phyloP scores from a whole-genome alignment of 2,329 filamentous ascomycete species.

The Stromatinia cepivora region DNA sequence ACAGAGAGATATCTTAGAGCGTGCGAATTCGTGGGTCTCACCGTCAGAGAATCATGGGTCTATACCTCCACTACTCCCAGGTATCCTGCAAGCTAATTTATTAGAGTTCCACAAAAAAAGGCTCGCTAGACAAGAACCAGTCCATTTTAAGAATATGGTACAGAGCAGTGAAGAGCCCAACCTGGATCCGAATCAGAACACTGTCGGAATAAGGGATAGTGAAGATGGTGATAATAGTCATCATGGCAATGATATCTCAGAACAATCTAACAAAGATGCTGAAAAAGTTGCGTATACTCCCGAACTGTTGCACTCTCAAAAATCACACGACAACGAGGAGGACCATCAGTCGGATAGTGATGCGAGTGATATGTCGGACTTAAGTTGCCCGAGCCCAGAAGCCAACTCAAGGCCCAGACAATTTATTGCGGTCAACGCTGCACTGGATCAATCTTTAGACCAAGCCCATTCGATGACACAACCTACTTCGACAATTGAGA shows the following conservation, averaged over 20 bases:
- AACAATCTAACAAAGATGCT: background rate
- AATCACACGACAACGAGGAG: background rate
- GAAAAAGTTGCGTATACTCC: background rate
- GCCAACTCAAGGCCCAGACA: constrained; percentile 1
- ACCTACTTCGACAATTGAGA: background rate
- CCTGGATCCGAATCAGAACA: background rate
- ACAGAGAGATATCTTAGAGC: constrained; percentile 52
- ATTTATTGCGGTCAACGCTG: background rate
- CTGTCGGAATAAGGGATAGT: background rate
- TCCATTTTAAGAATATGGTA: background rate
- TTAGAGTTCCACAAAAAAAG: constrained; percentile 24
- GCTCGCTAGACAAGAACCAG: background rate
- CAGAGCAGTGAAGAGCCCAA: background rate
- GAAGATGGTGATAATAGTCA: background rate
- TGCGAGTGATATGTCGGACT: background rate
- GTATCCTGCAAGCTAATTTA: constrained; percentile 34
- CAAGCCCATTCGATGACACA: background rate
- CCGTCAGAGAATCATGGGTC: constrained; percentile 30
- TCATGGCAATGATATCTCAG: background rate
- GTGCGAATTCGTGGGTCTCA: constrained; percentile 45
- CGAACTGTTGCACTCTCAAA: background rate
- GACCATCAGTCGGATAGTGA: background rate
- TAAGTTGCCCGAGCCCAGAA: background rate
- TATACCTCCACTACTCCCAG: constrained; percentile 43
- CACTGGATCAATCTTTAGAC: background rate